Evolutionary conservation across 768 basidiomycete species (phyloP), one percentile per base, ranked within the genome.

Genomic region (Chalciporus piperatus): DNA sequence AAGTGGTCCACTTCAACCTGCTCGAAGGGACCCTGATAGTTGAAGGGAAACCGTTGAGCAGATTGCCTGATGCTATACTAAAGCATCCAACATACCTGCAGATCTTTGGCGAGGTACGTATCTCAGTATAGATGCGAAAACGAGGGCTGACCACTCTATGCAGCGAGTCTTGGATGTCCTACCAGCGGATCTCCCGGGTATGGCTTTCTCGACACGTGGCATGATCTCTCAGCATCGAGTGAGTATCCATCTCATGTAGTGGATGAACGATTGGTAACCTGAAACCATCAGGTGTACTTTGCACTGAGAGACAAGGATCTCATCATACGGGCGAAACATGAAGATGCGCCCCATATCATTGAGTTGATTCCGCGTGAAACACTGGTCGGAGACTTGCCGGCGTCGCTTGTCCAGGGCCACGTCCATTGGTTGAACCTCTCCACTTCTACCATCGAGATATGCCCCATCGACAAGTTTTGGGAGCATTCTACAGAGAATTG

Each of bases 11-110:
- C 13, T 40, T 59, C 8, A 60, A 70, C 28, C 4, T 66, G 12
- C 42, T 68, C 0, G 57, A 63, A 19, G 69, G 69, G 1, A 50
- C 56, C 1, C 56, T 70, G 14, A 45, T 71, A 35, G 59, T 70
- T 4, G 50, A 68, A 11, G 70, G 64, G 3, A 64, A 55, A 33
- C 58, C 64, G 0, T 20, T 70, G 5, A 63, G 60, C 0, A 52
- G 58, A 25, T 54, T 70, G 4, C 68, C 70, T 0, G 25, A 25
- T 4, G 42, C 17, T 4, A 58, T 69, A 25, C 43, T 45, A 33
- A 44, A 28, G 3, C 66, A 63, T 40, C 42, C 62, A 3, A 45
- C 55, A 1, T 70, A 68, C 30, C 46, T 16, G 23, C 25, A 44
- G 0, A 35, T 71, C 3, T 64, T 70, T 45, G 57, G 57, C 12